Conservation (phyloP, 2,329 filamentous ascomycete genomes). For the Cladophialophora carrionii region DNA sequence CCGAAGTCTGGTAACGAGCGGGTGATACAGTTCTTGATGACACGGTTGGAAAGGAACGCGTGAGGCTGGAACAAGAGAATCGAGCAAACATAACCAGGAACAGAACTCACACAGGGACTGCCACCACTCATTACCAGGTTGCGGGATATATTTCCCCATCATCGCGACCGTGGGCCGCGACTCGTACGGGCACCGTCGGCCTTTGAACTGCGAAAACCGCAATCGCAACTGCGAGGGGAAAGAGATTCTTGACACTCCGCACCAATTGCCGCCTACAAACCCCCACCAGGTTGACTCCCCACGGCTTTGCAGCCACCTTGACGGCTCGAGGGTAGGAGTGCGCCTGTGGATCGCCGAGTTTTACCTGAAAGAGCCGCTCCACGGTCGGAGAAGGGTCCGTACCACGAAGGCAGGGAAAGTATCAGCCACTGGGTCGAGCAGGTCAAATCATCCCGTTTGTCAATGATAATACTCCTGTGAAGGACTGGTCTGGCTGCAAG, state of each 20-base stretch:
- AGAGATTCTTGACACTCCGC: constrained; percentile 12
- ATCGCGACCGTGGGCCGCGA: not conserved
- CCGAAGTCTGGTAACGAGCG: not conserved
- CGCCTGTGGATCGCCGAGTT: constrained; percentile 20
- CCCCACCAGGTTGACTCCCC: constrained; percentile 15
- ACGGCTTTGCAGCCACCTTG: constrained; percentile 2
- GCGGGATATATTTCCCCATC: constrained; percentile 8
- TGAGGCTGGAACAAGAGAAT: constrained; percentile 6
- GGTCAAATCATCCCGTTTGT: not conserved
- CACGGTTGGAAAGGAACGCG: not conserved
- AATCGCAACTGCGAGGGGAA: constrained; percentile 10
- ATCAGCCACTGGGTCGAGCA: not conserved
- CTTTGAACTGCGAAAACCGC: constrained; percentile 20
- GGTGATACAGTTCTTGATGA: not conserved
- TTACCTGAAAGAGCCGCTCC: constrained; percentile 7
- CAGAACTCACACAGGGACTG: not conserved
- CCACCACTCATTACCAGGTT: not conserved
- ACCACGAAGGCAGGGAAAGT: not conserved
- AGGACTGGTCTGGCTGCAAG: not conserved
- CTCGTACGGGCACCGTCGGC: constrained; percentile 12
- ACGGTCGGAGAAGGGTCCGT: constrained; percentile 19
- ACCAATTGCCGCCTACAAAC: constrained; percentile 11
- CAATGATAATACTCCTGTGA: not conserved
- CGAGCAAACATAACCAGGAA: constrained; percentile 13
- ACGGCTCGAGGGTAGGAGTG: constrained; percentile 12